Percentiles rank a stretch among this genome's conserved stretches.
These are phyloP conservation scores for Dryas integrifolia DNA, from an alignment of 331 rosid genomes.

Conservation along the genomic window DNA sequence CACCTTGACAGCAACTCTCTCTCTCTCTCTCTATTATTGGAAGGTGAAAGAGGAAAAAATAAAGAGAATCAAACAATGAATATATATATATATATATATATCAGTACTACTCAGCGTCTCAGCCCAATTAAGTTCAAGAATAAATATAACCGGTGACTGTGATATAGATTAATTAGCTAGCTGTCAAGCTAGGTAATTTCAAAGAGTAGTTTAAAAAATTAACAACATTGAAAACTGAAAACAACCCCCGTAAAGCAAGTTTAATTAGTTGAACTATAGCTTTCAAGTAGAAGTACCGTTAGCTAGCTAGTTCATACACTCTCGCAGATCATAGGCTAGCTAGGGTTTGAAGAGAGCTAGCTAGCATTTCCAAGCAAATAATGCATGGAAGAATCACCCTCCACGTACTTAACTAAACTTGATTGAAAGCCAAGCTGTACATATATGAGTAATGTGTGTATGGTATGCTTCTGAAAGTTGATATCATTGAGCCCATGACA, in stretches of 20 bases:
- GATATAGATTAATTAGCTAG: neutral
- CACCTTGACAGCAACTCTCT: conserved; percentile 15
- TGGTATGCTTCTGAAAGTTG: too few species aligned
- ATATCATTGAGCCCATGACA: too few species aligned
- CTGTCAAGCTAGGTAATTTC: neutral
- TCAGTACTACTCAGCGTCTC: neutral
- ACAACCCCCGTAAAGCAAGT: neutral
- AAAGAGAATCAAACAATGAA: conserved; percentile 9
- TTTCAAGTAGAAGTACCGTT: conserved; percentile 15
- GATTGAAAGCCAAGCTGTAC: too few species aligned
- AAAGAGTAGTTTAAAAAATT: too few species aligned
- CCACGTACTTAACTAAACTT: conserved; percentile 22
- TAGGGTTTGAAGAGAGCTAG: conserved; percentile 7
- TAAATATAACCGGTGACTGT: too few species aligned
- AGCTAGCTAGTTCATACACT: neutral
- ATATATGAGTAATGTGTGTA: too few species aligned
- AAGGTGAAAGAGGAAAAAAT: neutral
- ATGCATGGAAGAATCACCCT: conserved; percentile 28
- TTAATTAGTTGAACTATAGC: conserved; percentile 23
- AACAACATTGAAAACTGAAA: conserved; percentile 8
- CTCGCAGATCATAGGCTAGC: conserved; percentile 6
- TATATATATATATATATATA: neutral
- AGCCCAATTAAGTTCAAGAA: neutral
- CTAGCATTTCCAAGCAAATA: conserved; percentile 18
- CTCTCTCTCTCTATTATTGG: conserved; percentile 25